A percentile compares a stretch with the other conserved stretches of the same genome.
These are phyloP conservation scores for Podospora fimiseda DNA, from an alignment of 495 filamentous ascomycete genomes.

Conservation along the genomic window DNA sequence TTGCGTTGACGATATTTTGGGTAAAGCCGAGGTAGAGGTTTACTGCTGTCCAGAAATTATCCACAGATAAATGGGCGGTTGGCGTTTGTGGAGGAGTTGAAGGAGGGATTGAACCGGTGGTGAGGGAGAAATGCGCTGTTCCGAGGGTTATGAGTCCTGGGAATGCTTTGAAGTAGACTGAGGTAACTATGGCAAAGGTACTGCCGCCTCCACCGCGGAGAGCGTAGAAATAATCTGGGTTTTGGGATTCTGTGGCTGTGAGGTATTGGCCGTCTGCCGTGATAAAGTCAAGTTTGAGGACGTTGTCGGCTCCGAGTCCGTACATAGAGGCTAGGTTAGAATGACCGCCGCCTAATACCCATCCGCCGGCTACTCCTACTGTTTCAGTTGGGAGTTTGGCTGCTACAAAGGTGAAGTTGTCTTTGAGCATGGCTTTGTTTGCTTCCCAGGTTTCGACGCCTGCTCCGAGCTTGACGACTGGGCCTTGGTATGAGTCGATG, in stretches of 20 bases:
- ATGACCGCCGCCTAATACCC: constrained; percentile 39
- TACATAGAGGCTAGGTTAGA: constrained; percentile 20
- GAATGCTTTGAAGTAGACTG: not conserved
- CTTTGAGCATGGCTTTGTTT: constrained; percentile 10
- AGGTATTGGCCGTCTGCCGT: constrained; percentile 37
- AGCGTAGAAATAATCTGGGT: constrained; percentile 47
- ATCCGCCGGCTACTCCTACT: constrained; percentile 29
- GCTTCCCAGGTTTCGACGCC: constrained; percentile 9
- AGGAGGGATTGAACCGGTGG: not conserved
- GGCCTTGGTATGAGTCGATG: constrained; percentile 8
- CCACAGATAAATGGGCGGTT: not conserved
- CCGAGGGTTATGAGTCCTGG: not conserved
- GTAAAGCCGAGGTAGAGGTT: not conserved
- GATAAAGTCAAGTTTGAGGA: constrained; percentile 39
- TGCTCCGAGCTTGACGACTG: constrained; percentile 7
- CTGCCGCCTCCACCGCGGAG: constrained; percentile 32
- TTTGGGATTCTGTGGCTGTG: constrained; percentile 31
- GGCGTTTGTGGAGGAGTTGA: not conserved
- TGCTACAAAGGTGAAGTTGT: constrained; percentile 20
- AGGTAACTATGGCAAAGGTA: not conserved
- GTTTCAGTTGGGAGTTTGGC: constrained; percentile 19
- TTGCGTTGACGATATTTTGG: not conserved
- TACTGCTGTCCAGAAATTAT: not conserved
- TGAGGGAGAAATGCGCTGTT: not conserved
- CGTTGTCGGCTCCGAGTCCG: constrained; percentile 40